Evolutionary conservation across 2,329 filamentous ascomycete genomes (phyloP).

Genomic region (Capronia epimyces): DNA sequence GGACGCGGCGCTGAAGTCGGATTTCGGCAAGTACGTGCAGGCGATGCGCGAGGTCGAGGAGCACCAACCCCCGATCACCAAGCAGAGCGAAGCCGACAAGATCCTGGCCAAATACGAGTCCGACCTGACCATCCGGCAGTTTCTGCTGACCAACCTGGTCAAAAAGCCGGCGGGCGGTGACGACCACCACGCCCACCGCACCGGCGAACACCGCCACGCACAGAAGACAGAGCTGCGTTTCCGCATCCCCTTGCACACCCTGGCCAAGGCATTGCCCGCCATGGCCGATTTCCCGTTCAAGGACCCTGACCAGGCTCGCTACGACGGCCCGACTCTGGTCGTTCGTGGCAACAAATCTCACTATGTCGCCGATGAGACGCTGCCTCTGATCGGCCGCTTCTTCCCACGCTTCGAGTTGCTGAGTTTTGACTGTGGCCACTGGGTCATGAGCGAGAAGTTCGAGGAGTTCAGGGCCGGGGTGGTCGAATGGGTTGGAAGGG

Average conservation of each 20-base stretch:
- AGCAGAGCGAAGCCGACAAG: slow-evolving; percentile 25
- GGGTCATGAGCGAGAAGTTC: slow-evolving; percentile 43
- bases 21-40: slow-evolving; percentile 73
- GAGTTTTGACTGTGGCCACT: slow-evolving; percentile 41
- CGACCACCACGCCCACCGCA: slow-evolving; percentile 41
- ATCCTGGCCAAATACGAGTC: slow-evolving; percentile 32
- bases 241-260: slow-evolving; percentile 67
- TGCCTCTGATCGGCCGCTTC: slow-evolving; percentile 40
- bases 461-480: slow-evolving; percentile 40
- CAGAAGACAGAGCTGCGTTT: slow-evolving; percentile 60
- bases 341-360: slow-evolving; percentile 47
- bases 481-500: slow-evolving; percentile 26
- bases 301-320: slow-evolving; percentile 62
- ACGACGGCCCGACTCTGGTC: slow-evolving; percentile 73
- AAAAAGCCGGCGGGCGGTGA: slow-evolving; percentile 10
- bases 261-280: slow-evolving; percentile 63
- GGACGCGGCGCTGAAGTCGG: slow-evolving; percentile 65
- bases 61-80: slow-evolving; percentile 10
- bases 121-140: slow-evolving; percentile 75
- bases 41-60: slow-evolving; percentile 77
- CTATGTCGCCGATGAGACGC: slow-evolving; percentile 38
- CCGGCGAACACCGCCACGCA: slow-evolving; percentile 20
- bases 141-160: slow-evolving; percentile 76
- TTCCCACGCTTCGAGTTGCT: slow-evolving; percentile 39
- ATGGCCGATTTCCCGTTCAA: slow-evolving; percentile 87